Evolutionary conservation across 371 early-diverging fungal species (phyloP).

Genomic region (Blyttiomyces sp.): DNA sequence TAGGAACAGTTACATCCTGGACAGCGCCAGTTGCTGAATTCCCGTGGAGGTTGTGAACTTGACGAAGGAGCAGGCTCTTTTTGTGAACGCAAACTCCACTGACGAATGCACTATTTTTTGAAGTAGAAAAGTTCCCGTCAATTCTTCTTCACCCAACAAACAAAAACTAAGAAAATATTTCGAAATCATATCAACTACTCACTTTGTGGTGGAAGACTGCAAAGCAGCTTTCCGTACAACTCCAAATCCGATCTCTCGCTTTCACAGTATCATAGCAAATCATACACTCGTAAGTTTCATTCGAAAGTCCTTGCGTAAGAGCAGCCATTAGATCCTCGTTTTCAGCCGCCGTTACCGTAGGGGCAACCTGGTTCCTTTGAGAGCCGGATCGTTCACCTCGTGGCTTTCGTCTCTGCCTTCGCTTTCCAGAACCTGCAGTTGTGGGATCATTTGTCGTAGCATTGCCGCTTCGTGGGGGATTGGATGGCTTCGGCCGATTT

Average conservation of each 20-base stretch:
- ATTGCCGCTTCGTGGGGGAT: too few relatives aligned
- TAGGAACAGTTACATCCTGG: constrained; percentile 87
- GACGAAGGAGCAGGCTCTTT: constrained; percentile 16
- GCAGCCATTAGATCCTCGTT: constrained; percentile 56
- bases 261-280: constrained; percentile 85
- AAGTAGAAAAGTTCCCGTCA: too few relatives aligned
- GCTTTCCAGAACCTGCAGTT: too few relatives aligned
- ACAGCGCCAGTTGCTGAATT: constrained; percentile 70
- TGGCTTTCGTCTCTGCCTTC: too few relatives aligned
- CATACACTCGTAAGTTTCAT: constrained; percentile 86
- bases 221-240: constrained; percentile 77
- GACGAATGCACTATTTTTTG: constrained; percentile 21
- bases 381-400: too few relatives aligned
- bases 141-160: constrained; percentile 39
- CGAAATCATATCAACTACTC: constrained; percentile 61
- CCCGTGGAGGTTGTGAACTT: constrained; percentile 4
- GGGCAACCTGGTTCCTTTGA: too few relatives aligned
- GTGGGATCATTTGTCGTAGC: too few relatives aligned
- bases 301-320: constrained; percentile 60
- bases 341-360: background rate
- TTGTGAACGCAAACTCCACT: too few relatives aligned
- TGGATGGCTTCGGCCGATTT: too few relatives aligned
- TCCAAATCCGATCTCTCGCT: constrained; percentile 71
- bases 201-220: constrained; percentile 77
- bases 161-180: background rate